These are phyloP conservation scores for Salix caprea DNA, from an alignment of 345 rosid species.

Conservation along the genomic window DNA sequence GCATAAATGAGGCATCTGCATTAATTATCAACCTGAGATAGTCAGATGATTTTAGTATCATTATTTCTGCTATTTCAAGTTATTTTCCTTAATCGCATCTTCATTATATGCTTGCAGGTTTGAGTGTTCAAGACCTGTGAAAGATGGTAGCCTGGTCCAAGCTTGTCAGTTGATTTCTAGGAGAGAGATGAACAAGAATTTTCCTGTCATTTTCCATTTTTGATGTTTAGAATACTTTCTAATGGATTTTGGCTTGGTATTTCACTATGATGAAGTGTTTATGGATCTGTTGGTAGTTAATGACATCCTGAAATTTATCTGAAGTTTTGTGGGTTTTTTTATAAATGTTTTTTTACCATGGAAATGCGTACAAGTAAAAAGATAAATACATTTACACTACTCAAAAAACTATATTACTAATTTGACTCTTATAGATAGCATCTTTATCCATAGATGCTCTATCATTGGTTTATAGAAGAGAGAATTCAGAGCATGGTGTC, in stretches of 20 bases:
- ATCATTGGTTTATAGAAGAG: too few relatives aligned
- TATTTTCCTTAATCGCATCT: background rate
- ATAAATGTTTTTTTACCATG: too few relatives aligned
- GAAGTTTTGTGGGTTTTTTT: background rate
- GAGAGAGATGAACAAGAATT: background rate
- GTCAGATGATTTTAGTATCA: background rate
- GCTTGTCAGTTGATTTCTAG: background rate
- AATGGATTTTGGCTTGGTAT: background rate
- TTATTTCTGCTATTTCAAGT: background rate
- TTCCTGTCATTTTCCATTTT: background rate
- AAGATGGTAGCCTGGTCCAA: background rate
- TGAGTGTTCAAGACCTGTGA: conserved; percentile 75
- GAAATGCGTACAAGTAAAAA: too few relatives aligned
- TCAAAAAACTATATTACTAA: too few relatives aligned
- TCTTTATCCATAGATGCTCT: too few relatives aligned
- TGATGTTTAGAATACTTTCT: background rate
- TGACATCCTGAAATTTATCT: background rate
- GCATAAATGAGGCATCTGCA: background rate
- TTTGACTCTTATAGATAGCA: too few relatives aligned
- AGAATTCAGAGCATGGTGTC: too few relatives aligned
- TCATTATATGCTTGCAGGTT: conserved; percentile 46
- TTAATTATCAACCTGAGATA: background rate
- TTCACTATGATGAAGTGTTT: background rate
- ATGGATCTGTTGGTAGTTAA: background rate
- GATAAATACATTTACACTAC: too few relatives aligned